Evolutionary conservation across 805 yeast genomes (phyloP).

Genomic region (Cyberlindnera bimundalis): DNA sequence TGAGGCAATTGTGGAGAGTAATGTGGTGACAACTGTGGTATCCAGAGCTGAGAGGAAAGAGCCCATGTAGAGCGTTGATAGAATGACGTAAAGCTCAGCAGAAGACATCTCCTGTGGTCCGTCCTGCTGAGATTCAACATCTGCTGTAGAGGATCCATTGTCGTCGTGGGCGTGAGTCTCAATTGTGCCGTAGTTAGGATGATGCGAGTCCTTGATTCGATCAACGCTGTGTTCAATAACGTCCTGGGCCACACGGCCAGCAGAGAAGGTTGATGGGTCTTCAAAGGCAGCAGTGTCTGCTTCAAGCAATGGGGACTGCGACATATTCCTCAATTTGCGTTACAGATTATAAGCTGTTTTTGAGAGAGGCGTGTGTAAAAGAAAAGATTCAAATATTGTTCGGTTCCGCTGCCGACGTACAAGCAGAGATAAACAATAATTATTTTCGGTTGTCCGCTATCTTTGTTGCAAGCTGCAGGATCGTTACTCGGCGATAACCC

Average conservation of each 20-base stretch:
- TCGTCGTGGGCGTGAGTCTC: constrained; percentile 2
- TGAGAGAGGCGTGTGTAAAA: too few relatives aligned
- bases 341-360: too few relatives aligned
- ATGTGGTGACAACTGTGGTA: constrained; percentile 60
- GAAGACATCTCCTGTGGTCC: constrained; percentile 5
- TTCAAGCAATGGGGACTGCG: constrained; percentile 13
- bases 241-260: constrained; percentile 20
- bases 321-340: constrained; percentile 2
- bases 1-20: constrained; percentile 60
- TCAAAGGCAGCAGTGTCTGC: constrained; percentile 18
- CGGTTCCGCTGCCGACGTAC: too few relatives aligned
- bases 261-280: constrained; percentile 17
- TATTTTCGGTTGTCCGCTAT: too few relatives aligned
- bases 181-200: constrained; percentile 17
- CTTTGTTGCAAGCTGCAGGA: too few relatives aligned
- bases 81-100: constrained; percentile 22
- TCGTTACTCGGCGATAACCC: too few relatives aligned
- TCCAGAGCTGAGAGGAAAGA: constrained; percentile 59
- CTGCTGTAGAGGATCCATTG: not conserved
- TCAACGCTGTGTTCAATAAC: constrained; percentile 17
- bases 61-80: constrained; percentile 37
- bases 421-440: too few relatives aligned
- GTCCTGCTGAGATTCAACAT: constrained; percentile 7
- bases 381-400: too few relatives aligned
- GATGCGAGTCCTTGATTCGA: constrained; percentile 9